Evolutionary conservation across 345 rosid genomes (phyloP).

Genomic region (Aquilaria yunnanensis): DNA sequence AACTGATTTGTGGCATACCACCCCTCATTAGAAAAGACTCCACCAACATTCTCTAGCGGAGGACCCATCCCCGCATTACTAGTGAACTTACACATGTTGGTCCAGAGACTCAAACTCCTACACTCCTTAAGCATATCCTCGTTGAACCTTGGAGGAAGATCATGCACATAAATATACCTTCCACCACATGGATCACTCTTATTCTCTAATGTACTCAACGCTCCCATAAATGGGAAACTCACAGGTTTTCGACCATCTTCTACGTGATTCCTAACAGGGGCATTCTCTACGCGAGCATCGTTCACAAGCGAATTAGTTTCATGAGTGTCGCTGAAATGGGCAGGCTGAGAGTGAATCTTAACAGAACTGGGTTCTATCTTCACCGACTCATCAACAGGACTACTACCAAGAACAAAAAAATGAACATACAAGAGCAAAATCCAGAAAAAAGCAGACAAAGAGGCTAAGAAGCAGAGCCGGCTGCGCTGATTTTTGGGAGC

Average conservation of each 20-base stretch:
- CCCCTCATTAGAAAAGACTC: constrained; percentile 72
- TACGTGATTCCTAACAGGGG: too few species aligned
- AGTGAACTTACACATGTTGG: constrained; percentile 87
- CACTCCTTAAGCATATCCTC: constrained; percentile 87
- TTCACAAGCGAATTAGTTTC: constrained; percentile 11
- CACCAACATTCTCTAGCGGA: constrained; percentile 68
- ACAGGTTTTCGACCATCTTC: neutral
- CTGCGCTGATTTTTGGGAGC: constrained; percentile 42
- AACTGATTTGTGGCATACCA: constrained; percentile 94
- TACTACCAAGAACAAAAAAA: constrained; percentile 46
- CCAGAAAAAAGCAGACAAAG: constrained; percentile 64
- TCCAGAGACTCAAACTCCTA: constrained; percentile 79
- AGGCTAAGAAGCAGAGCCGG: constrained; percentile 46
- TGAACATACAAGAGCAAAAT: constrained; percentile 58
- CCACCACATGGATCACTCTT: constrained; percentile 85
- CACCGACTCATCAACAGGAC: constrained; percentile 27
- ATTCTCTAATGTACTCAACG: constrained; percentile 69
- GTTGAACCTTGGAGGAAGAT: constrained; percentile 72
- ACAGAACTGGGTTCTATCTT: constrained; percentile 21
- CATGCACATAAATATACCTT: constrained; percentile 72
- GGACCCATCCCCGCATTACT: constrained; percentile 81
- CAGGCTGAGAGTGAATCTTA: constrained; percentile 19
- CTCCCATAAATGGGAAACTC: constrained; percentile 48
- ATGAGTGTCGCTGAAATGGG: constrained; percentile 15
- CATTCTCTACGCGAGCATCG: neutral